Evolutionary conservation across 257 asterid genomes (phyloP).

Genomic region (Primulina huaijiensis): DNA sequence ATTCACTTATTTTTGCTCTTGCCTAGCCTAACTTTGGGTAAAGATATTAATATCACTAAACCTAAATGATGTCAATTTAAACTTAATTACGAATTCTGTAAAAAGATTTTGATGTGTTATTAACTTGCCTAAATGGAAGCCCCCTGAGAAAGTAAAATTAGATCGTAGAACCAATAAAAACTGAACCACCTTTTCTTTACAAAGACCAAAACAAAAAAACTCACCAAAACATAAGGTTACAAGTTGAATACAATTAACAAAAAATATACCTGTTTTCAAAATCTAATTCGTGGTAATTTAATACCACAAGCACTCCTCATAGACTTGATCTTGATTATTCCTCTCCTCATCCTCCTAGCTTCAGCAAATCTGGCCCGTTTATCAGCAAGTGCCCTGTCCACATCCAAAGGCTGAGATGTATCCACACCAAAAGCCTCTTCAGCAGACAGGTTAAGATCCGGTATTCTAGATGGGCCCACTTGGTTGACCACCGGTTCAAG

Average conservation of each 20-base stretch:
- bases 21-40: too few relatives aligned
- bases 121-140: background rate
- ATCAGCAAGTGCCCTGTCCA: slow-evolving; percentile 13
- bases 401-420: slow-evolving; percentile 27
- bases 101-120: background rate
- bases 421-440: slow-evolving; percentile 24
- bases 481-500: slow-evolving; percentile 13
- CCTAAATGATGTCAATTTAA: too few relatives aligned
- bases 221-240: background rate
- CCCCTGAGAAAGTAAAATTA: background rate
- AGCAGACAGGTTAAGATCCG: slow-evolving; percentile 20
- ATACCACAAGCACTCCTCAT: slow-evolving; percentile 23
- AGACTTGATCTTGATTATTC: slow-evolving; percentile 23
- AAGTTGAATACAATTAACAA: background rate
- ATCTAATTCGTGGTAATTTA: background rate
- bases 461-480: slow-evolving; percentile 30
- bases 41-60: too few relatives aligned
- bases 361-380: slow-evolving; percentile 35
- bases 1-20: background rate
- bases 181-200: background rate
- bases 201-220: too few relatives aligned
- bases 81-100: too few relatives aligned
- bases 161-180: background rate
- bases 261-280: too few relatives aligned
- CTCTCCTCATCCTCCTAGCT: slow-evolving; percentile 39